phyloP scores from a whole-genome alignment of 305 asterid species.

The Solanum hybrid region DNA sequence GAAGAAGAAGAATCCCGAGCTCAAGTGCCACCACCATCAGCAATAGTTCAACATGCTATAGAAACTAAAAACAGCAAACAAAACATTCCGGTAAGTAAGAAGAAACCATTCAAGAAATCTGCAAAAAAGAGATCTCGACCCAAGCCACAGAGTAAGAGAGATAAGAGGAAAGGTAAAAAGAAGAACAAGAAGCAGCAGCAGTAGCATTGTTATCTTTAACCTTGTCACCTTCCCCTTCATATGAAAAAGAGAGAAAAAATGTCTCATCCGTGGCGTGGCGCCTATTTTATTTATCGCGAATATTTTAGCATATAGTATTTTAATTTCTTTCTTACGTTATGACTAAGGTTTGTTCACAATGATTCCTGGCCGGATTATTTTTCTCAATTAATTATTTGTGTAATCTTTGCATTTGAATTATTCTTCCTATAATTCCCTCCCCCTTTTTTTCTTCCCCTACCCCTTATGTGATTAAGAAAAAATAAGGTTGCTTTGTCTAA shows the following conservation, averaged over 20 bases:
- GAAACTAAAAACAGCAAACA: slow-evolving; percentile 29
- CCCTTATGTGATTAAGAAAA: background rate
- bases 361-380: background rate
- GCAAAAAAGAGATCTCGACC: slow-evolving; percentile 45
- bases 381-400: background rate
- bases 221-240: background rate
- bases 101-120: slow-evolving; percentile 41
- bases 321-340: background rate
- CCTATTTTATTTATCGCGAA: background rate
- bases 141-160: slow-evolving; percentile 57
- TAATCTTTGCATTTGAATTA: background rate
- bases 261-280: background rate
- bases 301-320: background rate
- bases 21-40: slow-evolving; percentile 12
- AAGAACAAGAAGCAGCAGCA: slow-evolving; percentile 26
- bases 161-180: slow-evolving; percentile 55
- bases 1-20: slow-evolving; percentile 27
- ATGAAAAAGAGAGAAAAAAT: background rate
- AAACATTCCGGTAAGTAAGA: slow-evolving; percentile 28
- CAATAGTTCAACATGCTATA: slow-evolving; percentile 12
- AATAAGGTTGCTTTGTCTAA: background rate
- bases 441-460: background rate
- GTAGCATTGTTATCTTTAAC: background rate
- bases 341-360: background rate
- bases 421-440: background rate